A percentile compares a stretch with the other conserved stretches of the same genome.
phyloP scores from a whole-genome alignment of 148 eudicot genomes.

The Selenicereus undatus region DNA sequence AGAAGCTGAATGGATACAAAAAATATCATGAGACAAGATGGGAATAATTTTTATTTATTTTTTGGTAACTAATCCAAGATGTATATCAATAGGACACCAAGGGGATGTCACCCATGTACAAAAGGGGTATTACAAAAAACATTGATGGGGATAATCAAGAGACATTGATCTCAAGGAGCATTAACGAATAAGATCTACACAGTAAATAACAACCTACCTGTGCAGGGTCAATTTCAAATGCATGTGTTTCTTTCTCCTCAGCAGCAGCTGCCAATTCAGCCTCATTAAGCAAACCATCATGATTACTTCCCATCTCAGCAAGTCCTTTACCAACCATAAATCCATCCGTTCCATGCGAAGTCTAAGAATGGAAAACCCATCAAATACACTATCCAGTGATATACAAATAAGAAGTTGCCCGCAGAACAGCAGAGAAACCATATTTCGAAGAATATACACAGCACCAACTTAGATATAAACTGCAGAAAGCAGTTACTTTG shows the following conservation, averaged over 20 bases:
- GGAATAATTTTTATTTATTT: too few relatives aligned
- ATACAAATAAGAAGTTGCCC: not conserved
- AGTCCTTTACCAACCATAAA: conserved; percentile 69
- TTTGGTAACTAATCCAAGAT: too few relatives aligned
- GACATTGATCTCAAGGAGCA: not conserved
- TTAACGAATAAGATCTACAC: not conserved
- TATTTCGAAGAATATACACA: not conserved
- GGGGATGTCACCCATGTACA: too few relatives aligned
- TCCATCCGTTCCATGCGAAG: conserved; percentile 59
- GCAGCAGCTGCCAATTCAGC: conserved; percentile 88
- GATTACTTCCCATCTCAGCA: conserved; percentile 60
- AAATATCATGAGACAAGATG: not conserved
- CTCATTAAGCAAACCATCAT: conserved; percentile 78
- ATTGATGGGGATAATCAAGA: too few relatives aligned
- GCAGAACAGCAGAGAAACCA: not conserved
- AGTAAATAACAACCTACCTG: conserved; percentile 42
- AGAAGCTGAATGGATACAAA: not conserved
- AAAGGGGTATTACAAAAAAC: too few relatives aligned
- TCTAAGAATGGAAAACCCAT: conserved; percentile 31
- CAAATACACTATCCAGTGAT: conserved; percentile 1
- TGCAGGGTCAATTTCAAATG: conserved; percentile 86
- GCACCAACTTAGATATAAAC: not conserved
- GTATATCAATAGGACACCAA: too few relatives aligned
- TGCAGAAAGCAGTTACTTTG: not conserved
- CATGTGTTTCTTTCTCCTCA: conserved; percentile 95